Conservation (phyloP, 345 rosid species). For the Bruguiera sexangula region DNA sequence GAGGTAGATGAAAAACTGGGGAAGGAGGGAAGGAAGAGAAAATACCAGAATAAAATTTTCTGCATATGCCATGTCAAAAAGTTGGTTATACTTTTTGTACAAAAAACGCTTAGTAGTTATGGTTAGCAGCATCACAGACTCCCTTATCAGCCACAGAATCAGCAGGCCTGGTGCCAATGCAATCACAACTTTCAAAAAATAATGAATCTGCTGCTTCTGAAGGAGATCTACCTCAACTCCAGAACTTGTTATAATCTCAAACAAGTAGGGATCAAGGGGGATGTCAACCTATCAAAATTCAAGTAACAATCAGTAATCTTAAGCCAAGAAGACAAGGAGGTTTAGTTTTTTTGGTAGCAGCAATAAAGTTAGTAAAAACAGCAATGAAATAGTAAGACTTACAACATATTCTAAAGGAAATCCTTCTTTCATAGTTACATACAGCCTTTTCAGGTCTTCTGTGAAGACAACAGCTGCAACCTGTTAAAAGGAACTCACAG, state of each 20-base stretch:
- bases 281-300: constrained; percentile 66
- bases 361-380: constrained; percentile 3
- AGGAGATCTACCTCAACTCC: constrained; percentile 96
- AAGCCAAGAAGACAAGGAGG: constrained; percentile 5
- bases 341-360: too few relatives aligned
- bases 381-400: constrained; percentile 35
- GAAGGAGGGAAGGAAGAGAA: constrained; percentile 8
- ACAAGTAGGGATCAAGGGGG: constrained; percentile 89
- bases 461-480: constrained; percentile 94
- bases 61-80: constrained; percentile 84
- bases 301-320: constrained; percentile 20
- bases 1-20: constrained; percentile 2
- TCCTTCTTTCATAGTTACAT: constrained; percentile 93
- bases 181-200: constrained; percentile 74
- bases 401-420: constrained; percentile 90
- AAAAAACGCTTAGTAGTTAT: constrained; percentile 79
- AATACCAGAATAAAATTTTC: constrained; percentile 89
- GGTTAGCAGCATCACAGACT: constrained; percentile 74
- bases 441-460: constrained; percentile 83
- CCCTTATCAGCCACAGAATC: constrained; percentile 73
- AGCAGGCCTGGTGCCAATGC: constrained; percentile 82
- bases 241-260: constrained; percentile 74
- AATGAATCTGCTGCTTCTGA: constrained; percentile 87
- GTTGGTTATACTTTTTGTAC: constrained; percentile 81
- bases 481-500: constrained; percentile 41